Evolutionary conservation across 768 basidiomycete species (phyloP), one percentile per base, ranked within the genome.

Genomic region (Boletus tylopilopsis): DNA sequence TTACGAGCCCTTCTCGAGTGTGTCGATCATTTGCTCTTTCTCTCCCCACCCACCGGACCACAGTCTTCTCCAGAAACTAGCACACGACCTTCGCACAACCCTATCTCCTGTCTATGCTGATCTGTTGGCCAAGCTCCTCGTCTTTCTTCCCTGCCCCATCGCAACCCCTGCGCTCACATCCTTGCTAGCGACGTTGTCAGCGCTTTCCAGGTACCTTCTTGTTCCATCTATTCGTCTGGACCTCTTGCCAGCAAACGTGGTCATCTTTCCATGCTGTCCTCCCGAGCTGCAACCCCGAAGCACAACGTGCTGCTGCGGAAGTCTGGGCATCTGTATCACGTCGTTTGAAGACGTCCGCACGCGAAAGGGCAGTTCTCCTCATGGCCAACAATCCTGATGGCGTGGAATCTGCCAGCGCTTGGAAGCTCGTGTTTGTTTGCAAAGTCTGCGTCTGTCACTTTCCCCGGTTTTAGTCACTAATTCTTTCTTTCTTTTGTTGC

Each of bases 291-390:
- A 69, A 78, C 47, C 76, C 80, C 0, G 88, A 93, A 50, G 77
- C 90, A 3, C 87, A 87, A 60, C 72, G 87, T 22, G 82, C 87
- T 1, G 76, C 88, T 12, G 86, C 90, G 0, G 92, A 96, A 60
- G 90, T 91, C 5, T 96, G 91, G 94, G 90, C 84, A 0, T 81
- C 80, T 1, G 76, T 86, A 0, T 60, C 94, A 36, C 75, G 94
- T 42, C 77, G 88, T 56, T 68, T 94, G 45, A 89, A 90, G 64
- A 68, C 71, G 2, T 73, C 76, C 12, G 73, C 75, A 8, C 72
- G 87, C 24, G 79, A 78, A 45, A 72, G 74, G 40, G 79, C 83
- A 0, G 74, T 90, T 5, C 56, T 60, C 4, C 49, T 88, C 13
- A 71, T 94, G 61, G 75, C 76, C 2, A 67, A 71, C 25, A 72